Base-by-base conservation (phyloP, 2,329 filamentous ascomycete genomes). In the Pestalotiopsis fici region DNA sequence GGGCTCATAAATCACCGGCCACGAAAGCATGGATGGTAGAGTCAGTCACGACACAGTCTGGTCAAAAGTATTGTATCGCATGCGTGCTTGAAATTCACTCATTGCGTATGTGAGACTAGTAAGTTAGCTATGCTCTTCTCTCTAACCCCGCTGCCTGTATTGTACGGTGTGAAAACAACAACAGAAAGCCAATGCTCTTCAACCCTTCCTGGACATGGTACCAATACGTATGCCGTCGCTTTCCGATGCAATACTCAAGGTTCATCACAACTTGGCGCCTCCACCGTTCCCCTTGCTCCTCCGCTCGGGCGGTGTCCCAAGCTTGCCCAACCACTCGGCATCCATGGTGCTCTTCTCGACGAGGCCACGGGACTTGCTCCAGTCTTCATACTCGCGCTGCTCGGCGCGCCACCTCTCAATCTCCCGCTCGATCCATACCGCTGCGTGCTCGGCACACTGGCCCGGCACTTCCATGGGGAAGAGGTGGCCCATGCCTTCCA, bases 401-500 rank as follows among this genome's bases (percentile, higher is more conserved):
- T 91, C 86, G 2, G 74, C 77, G 69, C 83, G 80, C 88, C 90
- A 92, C 31, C 82, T 78, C 55, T 79, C 76, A 70, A 92, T 70
- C 75, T 91, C 88, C n/a, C 75, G 73, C 0, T 78, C 83, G 66
- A 93, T 78, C 83, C 89, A 93, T 28, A 77, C 75, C 0, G 85
- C 86, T 0, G 87, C 85, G 21, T 86, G 78, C 67, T 86, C 82
- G 1, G 93, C 95, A 69, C 90, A 92, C 73, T 88, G 83, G 2
- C 74, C 81, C 0, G 93, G 92, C 50, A 87, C 86, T 79, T 97
- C 94, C 88, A 97, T 93, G 0, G 95, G 91, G 31, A 98, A 88
- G 55, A 98, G 79, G 78, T 98, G 95, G 0, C 95, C 94, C 5
- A 86, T 83, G 0, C 86, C 86, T 31, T 91, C 80, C 7, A 96